Evolutionary conservation across 2,329 filamentous ascomycete species (phyloP).

Genomic region (Neofusicoccum kwambonambiense): DNA sequence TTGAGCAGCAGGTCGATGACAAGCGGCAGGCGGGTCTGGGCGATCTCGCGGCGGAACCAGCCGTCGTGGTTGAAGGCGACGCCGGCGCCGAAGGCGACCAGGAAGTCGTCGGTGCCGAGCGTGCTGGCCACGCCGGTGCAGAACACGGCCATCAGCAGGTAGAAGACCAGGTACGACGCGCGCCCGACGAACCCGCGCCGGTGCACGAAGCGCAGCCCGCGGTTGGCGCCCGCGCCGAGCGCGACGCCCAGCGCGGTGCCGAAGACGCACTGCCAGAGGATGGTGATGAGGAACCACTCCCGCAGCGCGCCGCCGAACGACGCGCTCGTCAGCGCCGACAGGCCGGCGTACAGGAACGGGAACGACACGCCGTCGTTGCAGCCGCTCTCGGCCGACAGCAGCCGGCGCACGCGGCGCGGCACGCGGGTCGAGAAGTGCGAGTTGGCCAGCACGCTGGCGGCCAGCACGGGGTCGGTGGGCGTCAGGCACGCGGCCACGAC

Average conservation of each 20-base stretch:
- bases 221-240: slow-evolving; percentile 50
- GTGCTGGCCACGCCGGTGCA: slow-evolving; percentile 52
- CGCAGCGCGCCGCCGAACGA: slow-evolving; percentile 43
- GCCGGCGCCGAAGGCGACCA: slow-evolving; percentile 57
- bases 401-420: slow-evolving; percentile 51
- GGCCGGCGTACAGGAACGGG: slow-evolving; percentile 56
- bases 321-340: slow-evolving; percentile 45
- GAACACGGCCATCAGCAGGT: slow-evolving; percentile 55
- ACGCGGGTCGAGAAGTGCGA: slow-evolving; percentile 54
- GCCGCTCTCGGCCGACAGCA: slow-evolving; percentile 55
- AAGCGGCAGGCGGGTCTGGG: slow-evolving; percentile 46
- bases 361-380: slow-evolving; percentile 59
- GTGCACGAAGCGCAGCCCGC: slow-evolving; percentile 49
- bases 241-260: slow-evolving; percentile 49
- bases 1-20: slow-evolving; percentile 58
- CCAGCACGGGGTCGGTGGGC: slow-evolving; percentile 57
- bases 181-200: slow-evolving; percentile 46
- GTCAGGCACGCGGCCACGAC: slow-evolving; percentile 56
- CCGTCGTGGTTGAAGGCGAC: slow-evolving; percentile 55
- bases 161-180: slow-evolving; percentile 55
- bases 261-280: slow-evolving; percentile 55
- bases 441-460: slow-evolving; percentile 54
- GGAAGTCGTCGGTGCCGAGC: slow-evolving; percentile 56
- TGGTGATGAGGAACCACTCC: slow-evolving; percentile 54
- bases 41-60: slow-evolving; percentile 46